Evolutionary conservation across 2,329 filamentous ascomycete genomes (phyloP), one percentile per base, ranked within the genome.

Genomic region (Ceratocystis papillata): DNA sequence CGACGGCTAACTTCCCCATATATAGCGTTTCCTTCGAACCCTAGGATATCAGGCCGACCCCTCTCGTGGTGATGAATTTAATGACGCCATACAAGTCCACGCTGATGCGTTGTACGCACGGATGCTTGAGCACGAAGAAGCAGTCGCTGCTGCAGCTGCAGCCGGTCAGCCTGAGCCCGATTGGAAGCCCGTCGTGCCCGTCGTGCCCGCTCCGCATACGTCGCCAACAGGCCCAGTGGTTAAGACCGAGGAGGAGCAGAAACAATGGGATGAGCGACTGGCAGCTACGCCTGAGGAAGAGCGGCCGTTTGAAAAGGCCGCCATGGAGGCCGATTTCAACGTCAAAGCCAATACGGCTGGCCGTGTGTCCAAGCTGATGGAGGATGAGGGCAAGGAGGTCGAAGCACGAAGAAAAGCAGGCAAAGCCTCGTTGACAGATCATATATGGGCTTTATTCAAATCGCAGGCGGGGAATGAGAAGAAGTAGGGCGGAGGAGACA

Each of bases 1-100:
- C 46, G 15, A 48, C 20, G n/a, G 46, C 46, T 55, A 25, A 55
- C 50, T 4, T 6, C 25, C 20, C 10, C 55, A 33, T 10, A 28
- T 55, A 22, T 69, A 91, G 83, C 88, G 93, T 75, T 92, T 99
- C 71, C 78, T 99, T 33, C 91, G 93, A 75, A 91, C 92, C 1
- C 77, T 99, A 20, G 94, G 94, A 3, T 97, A 96, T 74, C 82
- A 95, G 44, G 83, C 84, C 6, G 84, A 83, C 30, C 79, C 83
- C 69, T 83, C 87, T 57, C 83, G 86, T 25, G 78, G 86, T 7
- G 77, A 81, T 0, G 81, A 86, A 37, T 81, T 89, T 63, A 89
- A 96, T 71, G 92, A 96, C 74, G 84, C 87, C 70, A 90, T 99
- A 69, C 94, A 97, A 76, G 90, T 97, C 87, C 92, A 96, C 75